Conservation (phyloP, 2,329 filamentous ascomycete genomes). For the Lasiodiplodia hormozganensis region DNA sequence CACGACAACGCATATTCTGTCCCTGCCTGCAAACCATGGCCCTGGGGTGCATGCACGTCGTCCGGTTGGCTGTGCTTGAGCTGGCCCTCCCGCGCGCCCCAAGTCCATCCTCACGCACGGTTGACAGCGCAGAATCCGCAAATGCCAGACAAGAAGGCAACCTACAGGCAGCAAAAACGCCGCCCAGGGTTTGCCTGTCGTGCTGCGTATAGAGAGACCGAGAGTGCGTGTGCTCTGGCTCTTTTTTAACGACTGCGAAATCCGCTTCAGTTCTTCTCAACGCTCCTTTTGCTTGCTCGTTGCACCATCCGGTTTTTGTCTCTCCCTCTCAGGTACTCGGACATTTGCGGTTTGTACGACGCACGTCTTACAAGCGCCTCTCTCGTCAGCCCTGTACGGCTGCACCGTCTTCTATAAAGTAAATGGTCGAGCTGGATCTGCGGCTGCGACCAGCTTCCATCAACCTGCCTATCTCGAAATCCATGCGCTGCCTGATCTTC, state of each 20-base stretch:
- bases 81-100: slow-evolving; percentile 6
- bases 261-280: slow-evolving; percentile 13
- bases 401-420: neutral
- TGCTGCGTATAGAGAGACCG: neutral
- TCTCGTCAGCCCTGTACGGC: slow-evolving; percentile 20
- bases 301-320: slow-evolving; percentile 3
- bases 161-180: slow-evolving; percentile 12
- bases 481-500: slow-evolving; percentile 24
- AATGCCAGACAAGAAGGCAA: neutral
- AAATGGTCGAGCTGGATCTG: slow-evolving; percentile 5
- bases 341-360: slow-evolving; percentile 16
- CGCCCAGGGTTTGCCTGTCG: neutral
- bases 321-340: slow-evolving; percentile 6
- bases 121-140: slow-evolving; percentile 11
- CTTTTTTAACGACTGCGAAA: slow-evolving; percentile 1
- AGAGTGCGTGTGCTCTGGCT: neutral
- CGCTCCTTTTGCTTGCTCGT: slow-evolving; percentile 3
- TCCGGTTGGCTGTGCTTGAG: neutral
- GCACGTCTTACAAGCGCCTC: slow-evolving; percentile 2
- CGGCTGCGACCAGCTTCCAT: neutral
- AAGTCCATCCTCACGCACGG: neutral
- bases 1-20: slow-evolving; percentile 3
- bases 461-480: neutral
- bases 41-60: neutral
- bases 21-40: slow-evolving; percentile 1